Percentiles rank a stretch among this genome's conserved stretches.
Conservation (phyloP, 495 filamentous ascomycete genomes). For the Lepidopterella palustris region DNA sequence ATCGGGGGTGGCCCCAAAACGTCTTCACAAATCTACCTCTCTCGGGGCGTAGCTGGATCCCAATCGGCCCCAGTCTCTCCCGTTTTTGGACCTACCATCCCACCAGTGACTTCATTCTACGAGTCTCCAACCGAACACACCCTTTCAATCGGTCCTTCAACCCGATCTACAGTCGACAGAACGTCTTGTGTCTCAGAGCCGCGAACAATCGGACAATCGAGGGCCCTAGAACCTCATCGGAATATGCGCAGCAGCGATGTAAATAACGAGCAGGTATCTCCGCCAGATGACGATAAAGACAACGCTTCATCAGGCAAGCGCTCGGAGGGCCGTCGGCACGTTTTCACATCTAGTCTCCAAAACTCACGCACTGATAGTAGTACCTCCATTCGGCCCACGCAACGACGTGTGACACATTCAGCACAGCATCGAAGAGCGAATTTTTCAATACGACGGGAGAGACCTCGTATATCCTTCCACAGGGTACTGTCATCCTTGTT, state of each 20-base stretch:
- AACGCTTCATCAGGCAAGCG: neutral
- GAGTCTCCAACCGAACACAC: constrained; percentile 24
- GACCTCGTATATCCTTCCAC: constrained; percentile 11
- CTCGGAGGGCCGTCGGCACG: constrained; percentile 10
- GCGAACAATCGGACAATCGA: neutral
- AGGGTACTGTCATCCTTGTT: constrained; percentile 18
- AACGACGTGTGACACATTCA: constrained; percentile 3
- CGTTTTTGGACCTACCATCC: constrained; percentile 1
- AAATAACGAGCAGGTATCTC: neutral
- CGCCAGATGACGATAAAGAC: neutral
- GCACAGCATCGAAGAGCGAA: constrained; percentile 4
- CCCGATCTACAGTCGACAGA: neutral
- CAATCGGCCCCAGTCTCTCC: constrained; percentile 20
- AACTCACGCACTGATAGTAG: neutral
- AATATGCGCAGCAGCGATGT: neutral
- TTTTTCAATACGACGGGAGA: constrained; percentile 12
- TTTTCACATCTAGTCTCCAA: constrained; percentile 6
- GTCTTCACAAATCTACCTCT: constrained; percentile 43
- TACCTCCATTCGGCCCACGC: neutral
- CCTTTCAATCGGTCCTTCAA: constrained; percentile 13
- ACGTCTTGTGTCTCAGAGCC: constrained; percentile 15
- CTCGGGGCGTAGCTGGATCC: constrained; percentile 35
- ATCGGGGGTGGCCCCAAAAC: constrained; percentile 28
- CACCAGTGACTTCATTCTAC: constrained; percentile 29
- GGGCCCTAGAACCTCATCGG: neutral